phyloP scores from a whole-genome alignment of 1,284 basidiomycete species.

The Schizopora paradoxa region DNA sequence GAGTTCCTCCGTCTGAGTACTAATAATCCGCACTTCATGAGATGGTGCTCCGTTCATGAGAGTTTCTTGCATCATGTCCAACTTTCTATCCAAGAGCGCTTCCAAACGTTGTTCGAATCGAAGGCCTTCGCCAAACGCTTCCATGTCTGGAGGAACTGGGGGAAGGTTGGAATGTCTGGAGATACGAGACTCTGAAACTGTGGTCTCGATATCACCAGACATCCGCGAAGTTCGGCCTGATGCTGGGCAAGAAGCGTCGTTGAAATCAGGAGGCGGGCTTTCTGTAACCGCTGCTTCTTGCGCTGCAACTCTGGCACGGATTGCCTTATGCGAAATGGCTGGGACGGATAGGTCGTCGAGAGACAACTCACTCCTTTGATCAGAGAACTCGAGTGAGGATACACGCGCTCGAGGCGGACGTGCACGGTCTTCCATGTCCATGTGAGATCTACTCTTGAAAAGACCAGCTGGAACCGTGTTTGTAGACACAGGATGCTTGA shows the following conservation, averaged over 20 bases:
- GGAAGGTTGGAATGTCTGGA: too few species aligned
- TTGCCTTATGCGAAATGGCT: conserved; percentile 55
- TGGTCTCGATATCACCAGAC: conserved; percentile 8
- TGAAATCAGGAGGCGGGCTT: conserved; percentile 4
- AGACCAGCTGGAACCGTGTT: conserved; percentile 78
- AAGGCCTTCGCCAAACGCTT: conserved; percentile 51
- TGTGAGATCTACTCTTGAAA: conserved; percentile 70
- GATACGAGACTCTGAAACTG: conserved; percentile 36
- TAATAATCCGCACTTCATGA: conserved; percentile 27
- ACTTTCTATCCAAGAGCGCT: conserved; percentile 59
- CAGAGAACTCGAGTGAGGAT: conserved; percentile 56
- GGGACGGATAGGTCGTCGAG: conserved; percentile 70
- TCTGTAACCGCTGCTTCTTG: conserved; percentile 12
- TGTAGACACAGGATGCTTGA: conserved; percentile 64
- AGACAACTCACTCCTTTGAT: conserved; percentile 60
- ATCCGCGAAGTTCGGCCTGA: not conserved
- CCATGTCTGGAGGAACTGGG: conserved; percentile 48
- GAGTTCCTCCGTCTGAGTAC: conserved; percentile 47
- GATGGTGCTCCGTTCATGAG: conserved; percentile 26
- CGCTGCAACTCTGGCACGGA: conserved; percentile 27
- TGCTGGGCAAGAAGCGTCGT: not conserved
- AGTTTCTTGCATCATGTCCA: conserved; percentile 45
- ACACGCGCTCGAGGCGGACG: conserved; percentile 65
- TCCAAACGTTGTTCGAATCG: conserved; percentile 55
- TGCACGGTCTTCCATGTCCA: conserved; percentile 52